Conservation (phyloP, 208 protist genomes). For the Leishmania gerbilli region DNA sequence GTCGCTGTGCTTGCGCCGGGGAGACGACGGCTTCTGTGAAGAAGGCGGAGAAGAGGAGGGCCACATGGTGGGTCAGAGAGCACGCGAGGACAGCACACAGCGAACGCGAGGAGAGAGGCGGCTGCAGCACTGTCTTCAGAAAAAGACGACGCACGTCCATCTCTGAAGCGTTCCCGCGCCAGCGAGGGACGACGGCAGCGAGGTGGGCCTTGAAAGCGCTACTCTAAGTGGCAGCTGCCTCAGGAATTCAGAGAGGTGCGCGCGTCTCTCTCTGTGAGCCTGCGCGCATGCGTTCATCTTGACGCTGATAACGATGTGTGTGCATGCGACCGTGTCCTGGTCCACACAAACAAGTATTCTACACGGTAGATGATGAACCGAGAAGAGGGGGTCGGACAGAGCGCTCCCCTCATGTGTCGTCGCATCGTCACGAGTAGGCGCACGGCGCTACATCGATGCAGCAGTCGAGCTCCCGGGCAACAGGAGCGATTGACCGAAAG, state of each 20-base stretch:
- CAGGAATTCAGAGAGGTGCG: background rate
- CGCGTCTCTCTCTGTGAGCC: background rate
- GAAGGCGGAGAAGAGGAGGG: background rate
- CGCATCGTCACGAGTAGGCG: background rate
- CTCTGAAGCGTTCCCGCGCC: no score
- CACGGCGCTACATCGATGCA: background rate
- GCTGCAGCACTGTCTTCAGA: background rate
- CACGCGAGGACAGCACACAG: background rate
- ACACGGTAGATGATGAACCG: background rate
- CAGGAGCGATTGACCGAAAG: background rate
- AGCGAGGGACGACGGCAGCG: background rate
- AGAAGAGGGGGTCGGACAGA: background rate
- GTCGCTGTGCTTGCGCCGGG: background rate
- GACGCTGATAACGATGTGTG: background rate
- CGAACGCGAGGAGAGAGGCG: background rate
- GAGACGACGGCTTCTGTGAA: no score
- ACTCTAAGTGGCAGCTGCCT: background rate
- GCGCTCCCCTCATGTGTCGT: background rate
- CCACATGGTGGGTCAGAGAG: background rate
- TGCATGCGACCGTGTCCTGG: background rate
- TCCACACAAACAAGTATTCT: background rate
- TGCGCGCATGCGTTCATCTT: background rate
- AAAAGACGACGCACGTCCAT: background rate
- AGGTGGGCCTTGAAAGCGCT: background rate
- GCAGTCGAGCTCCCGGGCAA: background rate